Evolutionary conservation across 768 basidiomycete species (phyloP), one percentile per base, ranked within the genome.

Genomic region (Panaeolus papilionaceus): DNA sequence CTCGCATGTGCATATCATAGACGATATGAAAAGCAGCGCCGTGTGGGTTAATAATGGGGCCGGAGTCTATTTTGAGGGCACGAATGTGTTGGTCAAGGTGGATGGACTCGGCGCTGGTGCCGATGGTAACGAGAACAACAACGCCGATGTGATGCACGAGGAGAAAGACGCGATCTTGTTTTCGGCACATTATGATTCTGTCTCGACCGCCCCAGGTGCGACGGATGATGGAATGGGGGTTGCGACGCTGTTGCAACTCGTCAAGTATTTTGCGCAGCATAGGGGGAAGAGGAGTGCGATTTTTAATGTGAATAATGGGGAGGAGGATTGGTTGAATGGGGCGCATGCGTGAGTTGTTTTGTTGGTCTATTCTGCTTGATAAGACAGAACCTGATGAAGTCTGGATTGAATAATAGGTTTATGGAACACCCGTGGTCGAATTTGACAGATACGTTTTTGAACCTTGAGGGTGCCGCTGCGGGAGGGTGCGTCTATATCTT

Each of bases 241-340:
- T 5, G 87, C 80, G 4, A 89, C 89, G 0, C 77, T 92, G 0
- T 75, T 94, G 28, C 89, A 92, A 66, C 82, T 95, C 70, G 79
- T 92, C 40, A 79, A 87, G 45, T 85, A 87, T 69, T 80, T 88
- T 64, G 80, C 82, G 0, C 76, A 78, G 65, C 80, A 88, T 45
- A 79, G 83, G 7, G 86, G 86, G 1, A 77, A 79, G 47, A 82
- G 88, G 44, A 92, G 91, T 0, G 89, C 89, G 6, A 77, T 95
- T 3, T 93, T 95, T 81, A 93, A 94, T 72, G 85, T 93, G 75
- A 95, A 95, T 75, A 94, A 95, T 68, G 93, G 90, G 1, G 94
- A 95, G 73, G 93, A 95, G 72, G 88, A 92, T 74, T 86, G 88
- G 39, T 75, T 94, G 70, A 84, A 90, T 68, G 93, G 93, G 26